Percentiles rank a stretch among this genome's conserved stretches.
phyloP scores from a whole-genome alignment of 768 basidiomycete species.

The Termitomyces sp. region DNA sequence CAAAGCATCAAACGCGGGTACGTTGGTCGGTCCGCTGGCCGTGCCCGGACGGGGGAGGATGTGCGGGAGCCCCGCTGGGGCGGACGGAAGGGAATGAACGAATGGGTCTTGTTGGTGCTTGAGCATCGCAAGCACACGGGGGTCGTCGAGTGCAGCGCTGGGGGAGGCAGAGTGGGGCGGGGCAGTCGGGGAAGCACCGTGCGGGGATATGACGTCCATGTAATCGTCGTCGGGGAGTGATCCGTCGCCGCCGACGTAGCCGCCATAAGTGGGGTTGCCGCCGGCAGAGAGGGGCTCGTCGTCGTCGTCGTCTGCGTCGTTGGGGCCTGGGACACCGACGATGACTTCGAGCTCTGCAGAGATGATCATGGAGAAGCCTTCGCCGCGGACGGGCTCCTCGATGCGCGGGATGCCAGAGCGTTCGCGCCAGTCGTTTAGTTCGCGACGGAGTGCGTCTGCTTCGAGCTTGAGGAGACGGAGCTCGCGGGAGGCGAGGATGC shows the following conservation, averaged over 20 bases:
- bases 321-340: conserved; percentile 39
- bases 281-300: conserved; percentile 18
- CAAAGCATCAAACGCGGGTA: conserved; percentile 17
- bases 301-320: conserved; percentile 47
- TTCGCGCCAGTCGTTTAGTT: conserved; percentile 92
- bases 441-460: conserved; percentile 49
- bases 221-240: conserved; percentile 14
- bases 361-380: conserved; percentile 29
- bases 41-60: conserved; percentile 13
- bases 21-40: conserved; percentile 13
- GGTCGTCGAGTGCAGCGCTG: conserved; percentile 20
- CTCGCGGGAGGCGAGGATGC: conserved; percentile 72
- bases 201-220: conserved; percentile 8
- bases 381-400: conserved; percentile 69
- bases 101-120: conserved; percentile 14
- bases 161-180: conserved; percentile 19
- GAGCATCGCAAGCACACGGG: conserved; percentile 17
- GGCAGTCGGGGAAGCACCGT: not conserved
- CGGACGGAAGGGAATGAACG: conserved; percentile 1
- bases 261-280: conserved; percentile 23
- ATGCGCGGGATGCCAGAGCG: conserved; percentile 65
- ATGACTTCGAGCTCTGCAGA: conserved; percentile 41
- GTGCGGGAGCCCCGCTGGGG: conserved; percentile 10
- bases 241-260: conserved; percentile 16
- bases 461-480: conserved; percentile 76